phyloP scores from a whole-genome alignment of 139 green algal genomes.

The Chlamydomonas sphaeroides region DNA sequence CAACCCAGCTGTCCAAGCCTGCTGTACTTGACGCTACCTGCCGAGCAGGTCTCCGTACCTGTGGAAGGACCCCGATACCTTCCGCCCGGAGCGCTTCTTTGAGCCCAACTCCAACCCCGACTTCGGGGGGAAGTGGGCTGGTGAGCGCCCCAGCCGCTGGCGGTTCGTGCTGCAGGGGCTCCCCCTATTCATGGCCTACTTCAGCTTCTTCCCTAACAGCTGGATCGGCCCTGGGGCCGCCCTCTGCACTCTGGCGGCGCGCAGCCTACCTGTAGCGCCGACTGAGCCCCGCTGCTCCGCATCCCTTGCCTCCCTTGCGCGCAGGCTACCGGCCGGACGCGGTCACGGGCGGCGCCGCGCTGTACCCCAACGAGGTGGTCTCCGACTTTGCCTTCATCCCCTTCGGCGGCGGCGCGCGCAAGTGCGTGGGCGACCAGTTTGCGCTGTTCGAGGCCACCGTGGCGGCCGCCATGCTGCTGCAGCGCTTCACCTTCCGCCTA shows the following conservation, averaged over 20 bases:
- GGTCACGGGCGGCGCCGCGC: constrained; percentile 50
- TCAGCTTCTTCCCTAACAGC: no score
- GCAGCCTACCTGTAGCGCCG: no score
- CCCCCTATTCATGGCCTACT: no score
- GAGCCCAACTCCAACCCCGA: constrained; percentile 62
- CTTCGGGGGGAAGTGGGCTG: constrained; percentile 66
- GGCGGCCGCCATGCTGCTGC: constrained; percentile 86
- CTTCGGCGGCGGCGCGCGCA: constrained; percentile 94
- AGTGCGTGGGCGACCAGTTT: constrained; percentile 99
- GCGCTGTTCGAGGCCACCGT: constrained; percentile 90
- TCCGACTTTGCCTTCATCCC: constrained; percentile 98
- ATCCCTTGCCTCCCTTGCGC: neutral
- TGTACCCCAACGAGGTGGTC: constrained; percentile 96
- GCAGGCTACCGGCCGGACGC: constrained; percentile 75
- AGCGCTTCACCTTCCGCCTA: constrained; percentile 76
- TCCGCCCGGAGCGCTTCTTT: constrained; percentile 91
- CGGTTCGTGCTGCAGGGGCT: no score
- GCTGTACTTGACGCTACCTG: no score
- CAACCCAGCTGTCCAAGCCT: no score
- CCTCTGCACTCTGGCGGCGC: no score
- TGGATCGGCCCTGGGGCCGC: no score
- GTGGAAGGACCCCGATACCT: constrained; percentile 94
- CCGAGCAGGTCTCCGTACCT: constrained; percentile 80
- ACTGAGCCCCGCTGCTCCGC: no score
- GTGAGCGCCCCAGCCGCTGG: no score